phyloP scores from a whole-genome alignment of 1,284 basidiomycete genomes.

The Tilletia caries region DNA sequence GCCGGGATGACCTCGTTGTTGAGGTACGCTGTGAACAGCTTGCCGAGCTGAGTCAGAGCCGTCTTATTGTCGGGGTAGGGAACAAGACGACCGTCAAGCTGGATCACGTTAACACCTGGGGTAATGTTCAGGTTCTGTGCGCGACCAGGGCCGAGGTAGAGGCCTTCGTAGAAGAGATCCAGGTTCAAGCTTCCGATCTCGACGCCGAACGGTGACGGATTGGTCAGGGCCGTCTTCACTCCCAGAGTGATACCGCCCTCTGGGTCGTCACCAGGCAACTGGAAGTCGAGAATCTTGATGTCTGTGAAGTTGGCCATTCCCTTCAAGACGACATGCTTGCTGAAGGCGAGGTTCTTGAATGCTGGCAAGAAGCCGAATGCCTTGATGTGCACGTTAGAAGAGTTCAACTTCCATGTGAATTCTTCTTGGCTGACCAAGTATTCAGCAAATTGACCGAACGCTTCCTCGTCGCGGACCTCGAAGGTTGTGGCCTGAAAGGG shows the following conservation, averaged over 20 bases:
- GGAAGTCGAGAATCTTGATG: conserved; percentile 65
- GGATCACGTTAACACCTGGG: conserved; percentile 63
- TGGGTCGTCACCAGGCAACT: conserved; percentile 68
- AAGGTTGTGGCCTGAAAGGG: conserved; percentile 44
- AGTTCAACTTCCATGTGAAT: conserved; percentile 70
- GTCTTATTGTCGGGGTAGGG: conserved; percentile 60
- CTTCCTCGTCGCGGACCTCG: conserved; percentile 43
- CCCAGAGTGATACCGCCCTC: conserved; percentile 68
- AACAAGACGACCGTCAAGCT: conserved; percentile 64
- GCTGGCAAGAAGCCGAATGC: conserved; percentile 59
- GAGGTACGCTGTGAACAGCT: conserved; percentile 71
- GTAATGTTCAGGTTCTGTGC: conserved; percentile 43
- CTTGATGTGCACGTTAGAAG: conserved; percentile 64
- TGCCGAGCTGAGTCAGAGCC: conserved; percentile 62
- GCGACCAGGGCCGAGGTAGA: conserved; percentile 64
- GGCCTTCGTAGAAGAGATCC: conserved; percentile 63
- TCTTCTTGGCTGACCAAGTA: conserved; percentile 65
- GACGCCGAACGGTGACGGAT: conserved; percentile 71
- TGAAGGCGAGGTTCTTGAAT: conserved; percentile 38
- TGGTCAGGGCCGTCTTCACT: conserved; percentile 63
- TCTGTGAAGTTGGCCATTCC: conserved; percentile 68
- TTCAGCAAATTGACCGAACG: conserved; percentile 51
- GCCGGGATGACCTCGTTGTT: conserved; percentile 66
- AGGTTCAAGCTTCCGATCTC: conserved; percentile 69
- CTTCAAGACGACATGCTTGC: conserved; percentile 52